Percentiles rank a stretch among this genome's conserved stretches.
phyloP scores from a whole-genome alignment of 1,139 yeast genomes.

The Candida neerlandica region DNA sequence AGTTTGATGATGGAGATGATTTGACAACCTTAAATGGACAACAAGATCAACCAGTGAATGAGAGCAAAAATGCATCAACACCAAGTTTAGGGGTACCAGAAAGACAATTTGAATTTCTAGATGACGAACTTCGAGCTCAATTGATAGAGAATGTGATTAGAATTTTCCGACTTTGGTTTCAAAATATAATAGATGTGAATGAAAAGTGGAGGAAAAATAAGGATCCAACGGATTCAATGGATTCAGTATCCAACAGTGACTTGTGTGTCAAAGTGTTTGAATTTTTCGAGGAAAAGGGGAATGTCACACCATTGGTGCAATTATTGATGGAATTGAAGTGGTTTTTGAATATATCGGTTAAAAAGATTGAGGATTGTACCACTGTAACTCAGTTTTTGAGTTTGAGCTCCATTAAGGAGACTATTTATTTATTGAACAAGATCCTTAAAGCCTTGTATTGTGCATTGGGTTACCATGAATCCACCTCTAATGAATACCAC shows the following conservation, averaged over 20 bases:
- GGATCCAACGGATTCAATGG: background rate
- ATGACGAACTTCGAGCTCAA: slow-evolving; percentile 29
- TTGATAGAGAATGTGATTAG: slow-evolving; percentile 30
- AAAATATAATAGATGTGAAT: slow-evolving; percentile 21
- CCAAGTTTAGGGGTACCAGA: background rate
- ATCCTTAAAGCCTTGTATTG: slow-evolving; percentile 25
- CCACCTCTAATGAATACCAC: slow-evolving; percentile 19
- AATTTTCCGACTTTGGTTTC: slow-evolving; percentile 28
- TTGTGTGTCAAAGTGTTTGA: slow-evolving; percentile 17
- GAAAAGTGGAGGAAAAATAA: slow-evolving; percentile 9
- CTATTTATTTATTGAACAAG: slow-evolving; percentile 28
- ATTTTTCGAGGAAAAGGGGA: slow-evolving; percentile 8
- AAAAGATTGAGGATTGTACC: slow-evolving; percentile 19
- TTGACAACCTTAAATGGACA: slow-evolving; percentile 27
- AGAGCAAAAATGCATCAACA: background rate
- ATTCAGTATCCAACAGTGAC: slow-evolving; percentile 1
- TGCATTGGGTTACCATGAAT: slow-evolving; percentile 17
- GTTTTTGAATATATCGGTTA: slow-evolving; percentile 23
- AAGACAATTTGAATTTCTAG: slow-evolving; percentile 25
- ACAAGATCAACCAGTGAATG: background rate
- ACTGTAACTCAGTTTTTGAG: slow-evolving; percentile 19
- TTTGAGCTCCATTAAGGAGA: slow-evolving; percentile 30
- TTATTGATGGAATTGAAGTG: slow-evolving; percentile 23
- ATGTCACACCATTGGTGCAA: slow-evolving; percentile 14
- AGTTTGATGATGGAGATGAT: slow-evolving; percentile 31